These are phyloP conservation scores for Starmerella ratchasimensis DNA, from an alignment of 805 yeast genomes.

Conservation along the genomic window DNA sequence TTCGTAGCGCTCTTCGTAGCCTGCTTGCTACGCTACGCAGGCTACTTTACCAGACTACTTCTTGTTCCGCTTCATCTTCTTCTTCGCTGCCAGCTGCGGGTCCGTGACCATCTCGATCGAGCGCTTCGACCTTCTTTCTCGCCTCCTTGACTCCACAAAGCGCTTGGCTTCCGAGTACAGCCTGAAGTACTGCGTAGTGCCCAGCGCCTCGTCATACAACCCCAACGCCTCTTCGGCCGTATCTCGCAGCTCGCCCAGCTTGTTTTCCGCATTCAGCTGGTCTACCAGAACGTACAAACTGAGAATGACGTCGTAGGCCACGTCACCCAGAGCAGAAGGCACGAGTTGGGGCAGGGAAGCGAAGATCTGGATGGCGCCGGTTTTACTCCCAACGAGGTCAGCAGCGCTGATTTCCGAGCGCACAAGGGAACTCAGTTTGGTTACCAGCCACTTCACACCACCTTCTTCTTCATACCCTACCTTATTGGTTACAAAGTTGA, in stretches of 20 bases:
- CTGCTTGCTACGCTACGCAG: no score
- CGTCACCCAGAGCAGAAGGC: constrained; percentile 30
- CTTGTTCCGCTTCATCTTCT: constrained; percentile 66
- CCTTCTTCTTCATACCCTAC: constrained; percentile 5
- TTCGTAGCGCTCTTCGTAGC: no score
- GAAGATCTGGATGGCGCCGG: constrained; percentile 51
- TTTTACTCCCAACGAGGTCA: constrained; percentile 43
- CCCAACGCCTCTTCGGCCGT: constrained; percentile 54
- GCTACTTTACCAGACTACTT: no score
- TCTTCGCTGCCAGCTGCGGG: constrained; percentile 71
- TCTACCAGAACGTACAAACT: constrained; percentile 37
- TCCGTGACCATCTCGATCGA: constrained; percentile 62
- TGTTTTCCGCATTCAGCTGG: constrained; percentile 30
- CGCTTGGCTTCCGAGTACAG: constrained; percentile 53
- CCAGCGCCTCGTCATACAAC: constrained; percentile 52
- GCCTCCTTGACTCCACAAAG: constrained; percentile 45
- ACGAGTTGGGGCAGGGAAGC: constrained; percentile 51
- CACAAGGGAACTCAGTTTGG: constrained; percentile 47
- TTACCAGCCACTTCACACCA: constrained; percentile 43
- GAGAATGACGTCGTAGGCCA: constrained; percentile 39
- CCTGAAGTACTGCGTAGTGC: constrained; percentile 52
- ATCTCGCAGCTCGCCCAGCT: constrained; percentile 32
- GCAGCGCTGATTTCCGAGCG: constrained; percentile 41
- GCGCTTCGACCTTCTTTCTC: constrained; percentile 61
- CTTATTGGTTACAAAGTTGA: constrained; percentile 44